Conservation (phyloP, 2,329 filamentous ascomycete genomes). For the Colletotrichum orbiculare region DNA sequence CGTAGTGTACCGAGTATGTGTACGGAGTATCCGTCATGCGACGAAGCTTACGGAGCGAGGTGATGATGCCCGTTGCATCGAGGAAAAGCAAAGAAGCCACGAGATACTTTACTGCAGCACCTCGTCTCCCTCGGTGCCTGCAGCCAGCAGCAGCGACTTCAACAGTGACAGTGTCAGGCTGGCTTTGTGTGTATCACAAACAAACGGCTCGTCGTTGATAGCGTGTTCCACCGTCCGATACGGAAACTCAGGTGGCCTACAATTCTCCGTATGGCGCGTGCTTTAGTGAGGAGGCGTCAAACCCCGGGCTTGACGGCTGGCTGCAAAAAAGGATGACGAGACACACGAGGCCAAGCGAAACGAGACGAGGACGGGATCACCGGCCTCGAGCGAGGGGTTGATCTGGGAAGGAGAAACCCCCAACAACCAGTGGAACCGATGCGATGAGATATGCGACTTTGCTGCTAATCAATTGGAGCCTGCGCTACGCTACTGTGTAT, state of each 20-base stretch:
- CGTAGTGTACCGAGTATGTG: too few relatives aligned
- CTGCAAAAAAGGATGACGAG: constrained; percentile 23
- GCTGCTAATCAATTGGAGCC: too few relatives aligned
- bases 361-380: constrained; percentile 21
- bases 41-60: too few relatives aligned
- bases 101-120: constrained; percentile 20
- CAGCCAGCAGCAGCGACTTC: neutral
- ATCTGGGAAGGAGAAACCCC: neutral
- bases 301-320: constrained; percentile 12
- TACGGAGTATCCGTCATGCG: too few relatives aligned
- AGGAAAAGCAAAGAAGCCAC: neutral
- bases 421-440: constrained; percentile 6
- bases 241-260: neutral
- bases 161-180: constrained; percentile 2
- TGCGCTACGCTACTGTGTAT: too few relatives aligned
- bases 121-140: constrained; percentile 12
- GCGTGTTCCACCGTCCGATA: constrained; percentile 11
- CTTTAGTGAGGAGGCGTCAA: constrained; percentile 17
- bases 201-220: constrained; percentile 1
- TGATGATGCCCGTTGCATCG: too few relatives aligned
- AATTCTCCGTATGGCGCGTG: constrained; percentile 6
- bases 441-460: neutral
- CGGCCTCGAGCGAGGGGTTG: constrained; percentile 4
- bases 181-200: constrained; percentile 21
- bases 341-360: constrained; percentile 2